These are phyloP conservation scores for Eucalyptus melliodora DNA, from an alignment of 345 rosid genomes.

Conservation along the genomic window DNA sequence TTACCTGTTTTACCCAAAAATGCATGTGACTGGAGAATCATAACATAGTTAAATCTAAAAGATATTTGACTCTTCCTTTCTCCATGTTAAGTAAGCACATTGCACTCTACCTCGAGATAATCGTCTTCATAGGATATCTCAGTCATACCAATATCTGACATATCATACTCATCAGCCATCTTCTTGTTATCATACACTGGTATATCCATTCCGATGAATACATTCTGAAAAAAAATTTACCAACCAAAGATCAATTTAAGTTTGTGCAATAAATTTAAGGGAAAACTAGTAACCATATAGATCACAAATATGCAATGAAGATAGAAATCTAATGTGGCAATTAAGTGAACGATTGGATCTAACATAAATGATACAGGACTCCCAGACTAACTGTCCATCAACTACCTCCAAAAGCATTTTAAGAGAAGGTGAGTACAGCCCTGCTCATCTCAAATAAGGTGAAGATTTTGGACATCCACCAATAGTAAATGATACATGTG, in stretches of 20 bases:
- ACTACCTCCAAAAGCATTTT: not conserved
- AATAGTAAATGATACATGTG: not conserved
- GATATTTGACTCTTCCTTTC: not conserved
- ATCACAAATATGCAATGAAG: not conserved
- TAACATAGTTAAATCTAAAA: not conserved
- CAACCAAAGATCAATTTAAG: not conserved
- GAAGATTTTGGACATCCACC: not conserved
- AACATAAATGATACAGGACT: not conserved
- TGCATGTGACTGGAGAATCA: not conserved
- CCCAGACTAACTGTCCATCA: not conserved
- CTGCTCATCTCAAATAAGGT: not conserved
- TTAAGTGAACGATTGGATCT: not conserved
- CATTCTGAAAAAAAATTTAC: conserved; percentile 39
- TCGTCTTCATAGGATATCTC: conserved; percentile 51
- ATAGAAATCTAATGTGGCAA: not conserved
- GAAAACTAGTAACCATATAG: not conserved
- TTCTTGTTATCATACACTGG: conserved; percentile 38
- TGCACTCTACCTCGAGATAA: conserved; percentile 58
- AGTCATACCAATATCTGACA: conserved; percentile 26
- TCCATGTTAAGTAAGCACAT: not conserved
- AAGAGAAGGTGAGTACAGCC: not conserved
- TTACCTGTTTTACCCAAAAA: conserved; percentile 25
- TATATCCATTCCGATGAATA: conserved; percentile 72
- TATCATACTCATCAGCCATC: conserved; percentile 33
- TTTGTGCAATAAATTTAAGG: not conserved